Base-by-base conservation (phyloP, 2,329 filamentous ascomycete genomes). In the Penicillium paneum region DNA sequence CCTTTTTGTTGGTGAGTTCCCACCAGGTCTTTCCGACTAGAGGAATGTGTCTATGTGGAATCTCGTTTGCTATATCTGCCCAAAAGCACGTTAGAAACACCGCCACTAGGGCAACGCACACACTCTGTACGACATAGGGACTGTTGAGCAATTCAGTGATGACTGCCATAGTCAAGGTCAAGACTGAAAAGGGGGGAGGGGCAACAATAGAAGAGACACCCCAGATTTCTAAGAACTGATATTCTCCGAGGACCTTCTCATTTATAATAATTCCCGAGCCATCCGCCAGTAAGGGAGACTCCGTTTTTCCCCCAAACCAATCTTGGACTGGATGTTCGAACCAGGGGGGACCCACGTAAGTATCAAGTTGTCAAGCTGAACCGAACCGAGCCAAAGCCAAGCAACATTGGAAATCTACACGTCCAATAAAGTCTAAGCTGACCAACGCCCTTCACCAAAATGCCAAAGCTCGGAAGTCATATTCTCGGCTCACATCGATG, bases 1-100 rank as follows among this genome's bases (percentile, higher is more conserved):
- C 67, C 26, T 68, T 66, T 34, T 58, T 64, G 51, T 71, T 71
- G 21, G 64, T 62, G n/a, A 68, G n/a, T n/a, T 67, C 61, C 67
- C 65, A 67, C 51, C 59, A 54, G 28, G 55, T 56, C 42, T 61
- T 69, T 15, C 69, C 69, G 2, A 71, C 58, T 13, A 71, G 32
- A 7, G 67, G 69, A 17, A 71, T 56, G 13, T 62, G 58, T 21
- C 54, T 39, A 46, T 69, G 61, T 1, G 67, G 68, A 24, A 69
- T 58, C 35, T 65, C 67, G 47, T 68, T 62, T 12, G 58, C 50
- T 13, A 70, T 32, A 35, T 68, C 67, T 8, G 51, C 48, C 57
- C 62, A 70, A 31, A 65, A 58, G 29, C 55, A 62, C 3, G 63
- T 64, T 19, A 65, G 32, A 6, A 70, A 52, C 2, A 64, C 28